Evolutionary conservation across 305 asterid genomes (phyloP).

Genomic region (Solanum hybrid): DNA sequence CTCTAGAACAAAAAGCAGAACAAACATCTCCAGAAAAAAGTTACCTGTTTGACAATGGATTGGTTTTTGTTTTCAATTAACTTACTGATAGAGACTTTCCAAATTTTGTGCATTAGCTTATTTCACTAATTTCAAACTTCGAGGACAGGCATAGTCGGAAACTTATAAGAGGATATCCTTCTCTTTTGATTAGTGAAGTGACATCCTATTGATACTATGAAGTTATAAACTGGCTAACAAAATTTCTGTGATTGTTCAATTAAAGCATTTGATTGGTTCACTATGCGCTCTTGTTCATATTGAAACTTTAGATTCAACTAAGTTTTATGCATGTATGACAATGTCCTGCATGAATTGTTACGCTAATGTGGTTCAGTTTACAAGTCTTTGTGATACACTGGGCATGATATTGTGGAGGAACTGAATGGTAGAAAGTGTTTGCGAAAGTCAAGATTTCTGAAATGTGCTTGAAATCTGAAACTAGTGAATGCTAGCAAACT

Average conservation of each 20-base stretch:
- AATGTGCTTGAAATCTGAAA: background rate
- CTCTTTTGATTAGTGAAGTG: background rate
- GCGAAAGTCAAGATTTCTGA: background rate
- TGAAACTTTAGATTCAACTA: background rate
- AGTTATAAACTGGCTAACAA: background rate
- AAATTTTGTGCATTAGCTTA: background rate
- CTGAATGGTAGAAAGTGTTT: background rate
- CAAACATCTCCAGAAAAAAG: background rate
- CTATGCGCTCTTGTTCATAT: background rate
- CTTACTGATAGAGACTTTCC: background rate
- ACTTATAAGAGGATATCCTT: background rate
- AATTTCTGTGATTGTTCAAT: background rate
- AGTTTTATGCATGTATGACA: background rate
- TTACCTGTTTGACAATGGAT: background rate
- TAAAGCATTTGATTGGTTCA: background rate
- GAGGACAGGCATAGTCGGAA: background rate
- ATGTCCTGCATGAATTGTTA: background rate
- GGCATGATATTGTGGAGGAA: background rate
- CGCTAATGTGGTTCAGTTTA: background rate
- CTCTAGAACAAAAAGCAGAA: background rate
- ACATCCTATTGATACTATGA: background rate
- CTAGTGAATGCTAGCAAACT: background rate
- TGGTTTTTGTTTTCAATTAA: background rate
- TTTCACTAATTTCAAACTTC: background rate
- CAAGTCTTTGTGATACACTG: background rate